phyloP scores from a whole-genome alignment of 108 stramenopile species.

The Cyclostephanos tholiformis region DNA sequence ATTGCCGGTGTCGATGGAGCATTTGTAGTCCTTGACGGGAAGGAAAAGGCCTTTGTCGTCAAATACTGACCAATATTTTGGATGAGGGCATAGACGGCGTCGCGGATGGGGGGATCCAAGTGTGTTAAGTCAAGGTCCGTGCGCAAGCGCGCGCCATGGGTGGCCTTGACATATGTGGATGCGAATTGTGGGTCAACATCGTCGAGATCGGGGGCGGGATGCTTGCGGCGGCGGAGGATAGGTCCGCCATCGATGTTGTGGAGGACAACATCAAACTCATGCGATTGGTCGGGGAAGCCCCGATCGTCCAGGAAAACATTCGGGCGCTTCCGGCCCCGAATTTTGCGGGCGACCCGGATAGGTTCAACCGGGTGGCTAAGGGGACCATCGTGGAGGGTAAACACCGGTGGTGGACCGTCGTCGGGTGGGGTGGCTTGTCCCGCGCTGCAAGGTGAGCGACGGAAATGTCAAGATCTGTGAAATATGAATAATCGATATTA shows the following conservation, averaged over 20 bases:
- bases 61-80: slow-evolving; percentile 3
- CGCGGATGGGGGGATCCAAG: too few relatives aligned
- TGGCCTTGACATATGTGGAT: too few relatives aligned
- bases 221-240: not conserved
- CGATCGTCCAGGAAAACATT: not conserved
- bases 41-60: not conserved
- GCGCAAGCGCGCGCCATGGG: too few relatives aligned
- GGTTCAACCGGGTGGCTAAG: not conserved
- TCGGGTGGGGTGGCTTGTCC: too few relatives aligned
- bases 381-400: not conserved
- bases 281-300: not conserved
- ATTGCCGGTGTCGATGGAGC: not conserved
- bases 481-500: too few relatives aligned
- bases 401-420: not conserved
- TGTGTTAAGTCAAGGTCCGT: not conserved
- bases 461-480: too few relatives aligned
- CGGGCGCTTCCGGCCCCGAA: not conserved
- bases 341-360: not conserved
- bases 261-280: not conserved
- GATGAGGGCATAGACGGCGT: too few relatives aligned
- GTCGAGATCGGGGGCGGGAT: not conserved
- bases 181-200: not conserved
- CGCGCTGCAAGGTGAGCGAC: too few relatives aligned
- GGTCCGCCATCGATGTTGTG: not conserved
- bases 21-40: slow-evolving; percentile 2